A percentile compares a stretch with the other conserved stretches of the same genome.
Evolutionary conservation across 768 basidiomycete species (phyloP).

Genomic region (Termitomyces sp.): DNA sequence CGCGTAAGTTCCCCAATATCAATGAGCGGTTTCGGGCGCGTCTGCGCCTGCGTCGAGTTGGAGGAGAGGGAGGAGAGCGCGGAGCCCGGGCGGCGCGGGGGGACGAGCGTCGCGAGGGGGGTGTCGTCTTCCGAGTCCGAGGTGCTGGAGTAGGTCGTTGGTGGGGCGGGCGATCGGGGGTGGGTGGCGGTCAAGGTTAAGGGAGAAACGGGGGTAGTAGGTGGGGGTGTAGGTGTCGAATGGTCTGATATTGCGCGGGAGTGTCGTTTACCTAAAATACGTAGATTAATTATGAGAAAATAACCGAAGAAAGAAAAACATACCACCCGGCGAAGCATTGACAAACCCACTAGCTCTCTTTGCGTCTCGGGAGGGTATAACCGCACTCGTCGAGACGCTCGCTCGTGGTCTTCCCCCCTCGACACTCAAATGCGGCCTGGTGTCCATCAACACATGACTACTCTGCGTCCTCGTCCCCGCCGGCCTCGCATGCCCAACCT

Average conservation of each 20-base stretch:
- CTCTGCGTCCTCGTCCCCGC: slow-evolving; percentile 25
- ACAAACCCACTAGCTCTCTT: slow-evolving; percentile 43
- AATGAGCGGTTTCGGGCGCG: slow-evolving; percentile 41
- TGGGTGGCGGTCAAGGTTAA: not conserved
- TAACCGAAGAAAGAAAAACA: not conserved
- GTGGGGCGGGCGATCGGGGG: not conserved
- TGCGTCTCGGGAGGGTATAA: slow-evolving; percentile 48
- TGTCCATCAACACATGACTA: slow-evolving; percentile 18
- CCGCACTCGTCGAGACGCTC: slow-evolving; percentile 57
- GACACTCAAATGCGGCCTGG: not conserved
- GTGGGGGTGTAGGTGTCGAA: slow-evolving; percentile 16
- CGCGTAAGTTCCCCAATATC: slow-evolving; percentile 44
- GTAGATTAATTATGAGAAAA: not conserved
- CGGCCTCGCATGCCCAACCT: slow-evolving; percentile 28
- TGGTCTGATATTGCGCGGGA: slow-evolving; percentile 24
- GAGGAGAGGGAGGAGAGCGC: slow-evolving; percentile 43
- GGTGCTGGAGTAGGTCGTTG: not conserved
- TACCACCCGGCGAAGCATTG: not conserved
- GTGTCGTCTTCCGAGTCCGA: slow-evolving; percentile 43
- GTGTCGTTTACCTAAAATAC: slow-evolving; percentile 16
- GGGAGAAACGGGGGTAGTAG: not conserved
- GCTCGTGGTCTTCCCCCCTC: slow-evolving; percentile 36
- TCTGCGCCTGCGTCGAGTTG: slow-evolving; percentile 3
- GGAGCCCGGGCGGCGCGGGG: slow-evolving; percentile 66
- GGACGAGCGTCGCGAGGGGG: slow-evolving; percentile 60